Evolutionary conservation across 2,329 filamentous ascomycete genomes (phyloP).

Genomic region (Chlorencoelia australis): DNA sequence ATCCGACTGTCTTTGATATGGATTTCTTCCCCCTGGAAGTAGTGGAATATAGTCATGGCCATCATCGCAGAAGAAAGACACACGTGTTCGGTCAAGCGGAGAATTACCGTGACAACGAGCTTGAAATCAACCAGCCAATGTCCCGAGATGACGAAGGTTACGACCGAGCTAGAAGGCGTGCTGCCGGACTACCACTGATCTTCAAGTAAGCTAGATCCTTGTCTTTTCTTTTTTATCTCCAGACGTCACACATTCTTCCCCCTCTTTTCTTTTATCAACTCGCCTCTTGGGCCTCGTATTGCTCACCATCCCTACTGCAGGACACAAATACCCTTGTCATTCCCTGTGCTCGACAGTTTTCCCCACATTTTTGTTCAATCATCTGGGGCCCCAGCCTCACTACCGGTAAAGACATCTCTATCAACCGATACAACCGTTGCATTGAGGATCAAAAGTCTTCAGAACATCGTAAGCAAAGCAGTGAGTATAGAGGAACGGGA

Average conservation of each 20-base stretch:
- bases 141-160: slow-evolving; percentile 22
- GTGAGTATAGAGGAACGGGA: slow-evolving; percentile 74
- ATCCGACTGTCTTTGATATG: slow-evolving; percentile 28
- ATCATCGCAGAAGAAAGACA: slow-evolving; percentile 13
- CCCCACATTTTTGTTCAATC: slow-evolving; percentile 57
- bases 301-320: slow-evolving; percentile 25
- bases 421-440: slow-evolving; percentile 69
- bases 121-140: slow-evolving; percentile 11
- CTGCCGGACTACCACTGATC: slow-evolving; percentile 24
- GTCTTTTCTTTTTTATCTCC: slow-evolving; percentile 3
- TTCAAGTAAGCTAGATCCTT: slow-evolving; percentile 27
- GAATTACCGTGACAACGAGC: slow-evolving; percentile 22
- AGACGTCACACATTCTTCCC: background rate
- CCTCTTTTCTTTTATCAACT: too few species aligned
- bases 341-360: slow-evolving; percentile 76
- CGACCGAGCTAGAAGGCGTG: slow-evolving; percentile 25
- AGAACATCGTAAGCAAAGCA: slow-evolving; percentile 51
- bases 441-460: slow-evolving; percentile 54
- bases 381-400: slow-evolving; percentile 28
- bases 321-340: slow-evolving; percentile 42
- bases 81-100: slow-evolving; percentile 32
- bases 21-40: slow-evolving; percentile 26
- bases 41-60: slow-evolving; percentile 21
- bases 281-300: slow-evolving; percentile 8
- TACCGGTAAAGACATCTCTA: slow-evolving; percentile 49